phyloP scores from a whole-genome alignment of 805 yeast genomes.

The Saccharomyces paradoxus region DNA sequence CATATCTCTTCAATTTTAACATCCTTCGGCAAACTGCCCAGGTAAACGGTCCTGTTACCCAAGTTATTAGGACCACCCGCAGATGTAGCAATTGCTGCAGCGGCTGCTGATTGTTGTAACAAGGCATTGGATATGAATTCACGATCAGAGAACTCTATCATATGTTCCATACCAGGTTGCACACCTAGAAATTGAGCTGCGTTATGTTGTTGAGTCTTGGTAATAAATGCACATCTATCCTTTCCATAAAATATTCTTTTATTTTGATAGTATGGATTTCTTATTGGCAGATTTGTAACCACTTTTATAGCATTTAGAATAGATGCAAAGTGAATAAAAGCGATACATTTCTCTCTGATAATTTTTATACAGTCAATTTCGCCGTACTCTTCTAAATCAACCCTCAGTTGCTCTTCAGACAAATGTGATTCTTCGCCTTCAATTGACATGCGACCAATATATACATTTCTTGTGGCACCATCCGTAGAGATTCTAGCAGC shows the following conservation, averaged over 20 bases:
- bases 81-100: constrained; percentile 92
- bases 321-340: constrained; percentile 84
- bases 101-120: constrained; percentile 91
- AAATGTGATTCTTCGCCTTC: constrained; percentile 11
- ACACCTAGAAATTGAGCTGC: constrained; percentile 92
- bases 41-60: constrained; percentile 88
- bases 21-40: constrained; percentile 84
- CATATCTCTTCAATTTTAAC: constrained; percentile 88
- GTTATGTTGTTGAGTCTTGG: constrained; percentile 92
- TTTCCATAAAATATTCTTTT: constrained; percentile 85
- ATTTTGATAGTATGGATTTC: constrained; percentile 58
- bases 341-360: constrained; percentile 71
- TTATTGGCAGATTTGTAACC: constrained; percentile 63
- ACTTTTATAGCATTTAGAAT: constrained; percentile 81
- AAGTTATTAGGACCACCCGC: constrained; percentile 89
- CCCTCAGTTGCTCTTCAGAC: constrained; percentile 56
- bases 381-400: constrained; percentile 69
- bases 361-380: constrained; percentile 78
- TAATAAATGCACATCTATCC: constrained; percentile 89
- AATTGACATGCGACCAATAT: constrained; percentile 51
- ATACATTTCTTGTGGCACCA: constrained; percentile 90
- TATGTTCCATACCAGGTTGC: constrained; percentile 80
- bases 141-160: constrained; percentile 59
- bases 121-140: constrained; percentile 59
- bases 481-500: constrained; percentile 69